A percentile compares a stretch with the other conserved stretches of the same genome.
Evolutionary conservation across 2,329 filamentous ascomycete species (phyloP).

Genomic region (Didymosphaeria variabile): DNA sequence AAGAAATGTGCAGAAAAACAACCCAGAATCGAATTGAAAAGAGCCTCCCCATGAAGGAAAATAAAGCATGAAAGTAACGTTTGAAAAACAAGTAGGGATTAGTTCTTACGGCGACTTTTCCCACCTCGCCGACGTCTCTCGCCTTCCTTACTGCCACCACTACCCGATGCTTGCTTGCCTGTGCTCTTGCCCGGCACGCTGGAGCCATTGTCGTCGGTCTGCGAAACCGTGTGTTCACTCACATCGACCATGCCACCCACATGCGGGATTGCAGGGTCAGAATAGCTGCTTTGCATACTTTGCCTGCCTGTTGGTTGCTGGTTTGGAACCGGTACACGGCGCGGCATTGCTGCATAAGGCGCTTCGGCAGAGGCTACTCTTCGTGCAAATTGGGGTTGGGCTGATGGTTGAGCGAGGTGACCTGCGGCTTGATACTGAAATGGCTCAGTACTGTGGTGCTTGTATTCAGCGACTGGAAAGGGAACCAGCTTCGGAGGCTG

Average conservation of each 20-base stretch:
- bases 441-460: slow-evolving; percentile 34
- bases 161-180: slow-evolving; percentile 23
- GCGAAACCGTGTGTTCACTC: slow-evolving; percentile 17
- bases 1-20: not conserved
- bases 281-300: slow-evolving; percentile 29
- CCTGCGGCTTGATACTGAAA: slow-evolving; percentile 46
- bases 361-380: slow-evolving; percentile 38
- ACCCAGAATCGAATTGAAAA: not conserved
- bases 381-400: slow-evolving; percentile 41
- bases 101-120: slow-evolving; percentile 33
- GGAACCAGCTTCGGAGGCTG: slow-evolving; percentile 35
- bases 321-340: slow-evolving; percentile 47
- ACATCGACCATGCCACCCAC: slow-evolving; percentile 21
- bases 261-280: slow-evolving; percentile 32
- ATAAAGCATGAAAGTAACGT: not conserved
- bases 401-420: slow-evolving; percentile 33
- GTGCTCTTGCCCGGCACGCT: slow-evolving; percentile 27
- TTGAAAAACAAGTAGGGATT: no score
- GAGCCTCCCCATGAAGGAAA: not conserved
- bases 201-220: slow-evolving; percentile 23
- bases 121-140: slow-evolving; percentile 38
- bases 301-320: slow-evolving; percentile 28
- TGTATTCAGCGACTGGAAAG: slow-evolving; percentile 38
- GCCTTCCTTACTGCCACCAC: slow-evolving; percentile 33
- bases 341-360: slow-evolving; percentile 41